Conservation (phyloP, 2,329 filamentous ascomycete genomes). For the Colletotrichum sp. region DNA sequence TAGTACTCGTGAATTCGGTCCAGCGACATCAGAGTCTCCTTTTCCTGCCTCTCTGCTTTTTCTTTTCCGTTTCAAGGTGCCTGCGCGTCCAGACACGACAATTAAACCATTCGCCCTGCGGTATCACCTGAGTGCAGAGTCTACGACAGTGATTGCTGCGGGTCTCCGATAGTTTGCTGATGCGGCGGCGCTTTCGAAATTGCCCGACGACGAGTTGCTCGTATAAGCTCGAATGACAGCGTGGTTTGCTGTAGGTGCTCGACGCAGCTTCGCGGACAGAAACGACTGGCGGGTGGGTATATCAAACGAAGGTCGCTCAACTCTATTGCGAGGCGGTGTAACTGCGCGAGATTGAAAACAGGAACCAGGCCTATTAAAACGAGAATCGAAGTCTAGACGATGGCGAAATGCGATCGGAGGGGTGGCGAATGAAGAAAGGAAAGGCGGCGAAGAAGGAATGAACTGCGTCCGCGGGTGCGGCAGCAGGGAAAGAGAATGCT, state of each 20-base stretch:
- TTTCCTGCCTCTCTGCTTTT: conserved; percentile 25
- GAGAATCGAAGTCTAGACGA: conserved; percentile 20
- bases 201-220: conserved; percentile 14
- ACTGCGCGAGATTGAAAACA: conserved; percentile 14
- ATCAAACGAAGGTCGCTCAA: conserved; percentile 18
- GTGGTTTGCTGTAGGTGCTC: background rate
- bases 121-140: conserved; percentile 8
- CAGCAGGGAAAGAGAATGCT: background rate
- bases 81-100: conserved; percentile 13
- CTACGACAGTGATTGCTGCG: conserved; percentile 7
- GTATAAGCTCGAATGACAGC: conserved; percentile 24
- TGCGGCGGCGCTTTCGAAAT: conserved; percentile 17
- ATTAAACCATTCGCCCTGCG: conserved; percentile 6
- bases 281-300: conserved; percentile 5
- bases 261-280: conserved; percentile 6
- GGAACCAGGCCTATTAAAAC: conserved; percentile 19
- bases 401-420: background rate
- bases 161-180: background rate
- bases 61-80: conserved; percentile 21
- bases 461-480: background rate
- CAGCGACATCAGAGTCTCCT: conserved; percentile 28
- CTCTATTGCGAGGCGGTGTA: conserved; percentile 17
- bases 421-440: conserved; percentile 6
- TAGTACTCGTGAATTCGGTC: conserved; percentile 34
- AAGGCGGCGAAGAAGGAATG: conserved; percentile 14